A percentile compares a stretch with the other conserved stretches of the same genome.
phyloP scores from a whole-genome alignment of 2,329 filamentous ascomycete genomes.

The Fusarium verticillioides region DNA sequence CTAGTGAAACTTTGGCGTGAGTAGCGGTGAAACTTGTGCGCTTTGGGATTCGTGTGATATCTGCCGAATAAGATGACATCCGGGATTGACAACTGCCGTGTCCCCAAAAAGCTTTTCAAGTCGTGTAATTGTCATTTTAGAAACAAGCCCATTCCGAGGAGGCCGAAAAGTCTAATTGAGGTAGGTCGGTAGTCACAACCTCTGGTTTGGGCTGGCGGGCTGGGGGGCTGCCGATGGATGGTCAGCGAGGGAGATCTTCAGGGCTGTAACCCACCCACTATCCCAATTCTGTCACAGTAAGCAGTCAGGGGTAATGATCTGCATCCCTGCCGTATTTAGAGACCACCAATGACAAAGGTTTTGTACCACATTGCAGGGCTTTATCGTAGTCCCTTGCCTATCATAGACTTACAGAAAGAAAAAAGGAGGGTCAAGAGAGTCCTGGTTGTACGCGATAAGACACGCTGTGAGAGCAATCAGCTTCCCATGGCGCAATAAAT shows the following conservation, averaged over 20 bases:
- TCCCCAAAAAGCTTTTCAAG: neutral
- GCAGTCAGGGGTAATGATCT: neutral
- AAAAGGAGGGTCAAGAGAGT: neutral
- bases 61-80: fast-evolving
- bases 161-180: neutral
- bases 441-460: fast-evolving
- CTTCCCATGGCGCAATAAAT: fast-evolving
- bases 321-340: neutral
- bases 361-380: neutral
- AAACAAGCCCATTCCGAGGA: neutral
- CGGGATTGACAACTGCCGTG: neutral
- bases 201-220: neutral
- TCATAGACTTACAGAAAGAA: too few relatives aligned
- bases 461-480: fast-evolving
- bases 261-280: neutral
- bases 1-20: neutral
- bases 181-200: neutral
- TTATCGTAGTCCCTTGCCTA: fast-evolving
- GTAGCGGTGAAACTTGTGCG: neutral
- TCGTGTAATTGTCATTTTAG: fast-evolving
- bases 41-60: neutral
- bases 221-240: neutral
- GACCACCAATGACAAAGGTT: neutral
- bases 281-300: neutral
- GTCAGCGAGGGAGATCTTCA: neutral